Percentiles rank a stretch among this genome's conserved stretches.
Evolutionary conservation across 257 asterid genomes (phyloP).

Genomic region (Solanum sejunctum): DNA sequence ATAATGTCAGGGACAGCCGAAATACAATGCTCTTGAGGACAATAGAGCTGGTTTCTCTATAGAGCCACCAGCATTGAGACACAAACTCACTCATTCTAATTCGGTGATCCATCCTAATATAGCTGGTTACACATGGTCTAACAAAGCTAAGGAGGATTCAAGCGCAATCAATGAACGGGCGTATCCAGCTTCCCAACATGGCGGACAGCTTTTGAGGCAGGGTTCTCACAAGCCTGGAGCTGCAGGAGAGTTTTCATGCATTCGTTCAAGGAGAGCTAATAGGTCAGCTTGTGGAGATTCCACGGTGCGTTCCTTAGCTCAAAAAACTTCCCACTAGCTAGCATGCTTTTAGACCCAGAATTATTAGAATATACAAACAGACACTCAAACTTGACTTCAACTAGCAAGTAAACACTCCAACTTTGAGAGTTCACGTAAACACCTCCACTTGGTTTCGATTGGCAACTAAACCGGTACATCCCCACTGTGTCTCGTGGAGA

Average conservation of each 20-base stretch:
- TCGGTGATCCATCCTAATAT: conserved; percentile 64
- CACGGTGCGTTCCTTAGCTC: background rate
- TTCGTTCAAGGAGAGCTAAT: background rate
- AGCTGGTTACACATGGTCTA: conserved; percentile 26
- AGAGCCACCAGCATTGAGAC: conserved; percentile 40
- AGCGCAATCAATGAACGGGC: background rate
- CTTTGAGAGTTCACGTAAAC: background rate
- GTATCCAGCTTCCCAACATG: conserved; percentile 15
- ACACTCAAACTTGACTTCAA: background rate
- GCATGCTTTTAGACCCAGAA: background rate
- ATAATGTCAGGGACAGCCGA: conserved; percentile 20
- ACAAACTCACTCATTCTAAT: conserved; percentile 35
- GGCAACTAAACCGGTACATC: background rate
- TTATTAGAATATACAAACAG: background rate
- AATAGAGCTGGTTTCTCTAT: conserved; percentile 47
- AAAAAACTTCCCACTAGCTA: background rate
- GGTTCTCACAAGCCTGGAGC: conserved; percentile 11
- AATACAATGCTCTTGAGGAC: conserved; percentile 34
- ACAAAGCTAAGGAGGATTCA: conserved; percentile 21
- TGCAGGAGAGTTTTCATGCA: conserved; percentile 2
- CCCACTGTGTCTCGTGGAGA: background rate
- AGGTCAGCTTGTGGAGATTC: conserved; percentile 5
- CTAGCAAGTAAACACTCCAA: background rate
- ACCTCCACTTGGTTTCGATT: background rate
- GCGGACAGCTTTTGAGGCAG: conserved; percentile 6